Base-by-base conservation (phyloP, 129 eudicot species). In the Lactuca sativa region DNA sequence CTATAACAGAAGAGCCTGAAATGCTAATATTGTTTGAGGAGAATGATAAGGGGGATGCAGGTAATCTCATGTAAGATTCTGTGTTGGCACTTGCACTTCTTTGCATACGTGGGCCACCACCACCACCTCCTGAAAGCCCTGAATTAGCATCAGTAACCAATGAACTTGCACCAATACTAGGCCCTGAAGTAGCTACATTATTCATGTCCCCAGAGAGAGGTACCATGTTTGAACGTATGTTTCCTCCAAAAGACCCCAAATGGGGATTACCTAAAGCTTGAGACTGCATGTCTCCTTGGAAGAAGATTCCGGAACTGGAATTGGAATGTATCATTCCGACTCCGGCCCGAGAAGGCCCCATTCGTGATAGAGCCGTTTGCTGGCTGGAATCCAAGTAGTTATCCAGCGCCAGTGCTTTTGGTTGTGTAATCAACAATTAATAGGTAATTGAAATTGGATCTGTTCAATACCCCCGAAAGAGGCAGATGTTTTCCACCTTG, bases 121-220 rank as follows among this genome's bases (percentile, higher is more conserved):
- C 97, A 51, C 66, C 56, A 34, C 96, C 98, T 31, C 95, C 97
- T 56, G 95, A 92, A 78, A 89, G 89, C 21, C 83, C 96, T 2
- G 98, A 92, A 74, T 89, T 93, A 69, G 99, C 95, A 87, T 90
- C 97, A 66, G 99, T 87, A 7, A 90, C 96, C 74, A 90, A 78
- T 49, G 97, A 93, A 77, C 97, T 90, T 34, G 92, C 98, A 49
- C 95, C 92, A 64, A 86, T 80, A 83, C 92, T 90, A n/a, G 88
- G 90, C 54, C 83, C 92, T 2, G 96, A 89, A 74, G 68, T 85
- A 40, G 74, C 87, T 85, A 25, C 30, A 61, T 89, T 85, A 47
- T 77, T 86, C 30, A 78, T 77, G 69, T 89, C 98, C 56, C 92
- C 95, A 48, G 92, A 86, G 61, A 79, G 69, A 0, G 91, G 90